phyloP scores from a whole-genome alignment of 306 rosid species.

The Myrica gale region DNA sequence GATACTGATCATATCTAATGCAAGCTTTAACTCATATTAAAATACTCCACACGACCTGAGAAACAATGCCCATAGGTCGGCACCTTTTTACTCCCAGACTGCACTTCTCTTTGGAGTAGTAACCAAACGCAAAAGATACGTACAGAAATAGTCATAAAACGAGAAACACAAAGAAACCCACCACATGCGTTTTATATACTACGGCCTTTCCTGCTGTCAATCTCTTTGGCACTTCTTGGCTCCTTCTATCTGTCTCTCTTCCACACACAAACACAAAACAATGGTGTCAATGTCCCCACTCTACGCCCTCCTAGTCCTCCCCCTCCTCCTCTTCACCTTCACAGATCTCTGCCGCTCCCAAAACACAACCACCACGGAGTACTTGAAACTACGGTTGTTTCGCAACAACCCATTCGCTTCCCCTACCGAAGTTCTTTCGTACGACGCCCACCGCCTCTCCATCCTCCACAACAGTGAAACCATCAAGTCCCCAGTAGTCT shows the following conservation, averaged over 20 bases:
- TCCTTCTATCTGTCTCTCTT: not conserved
- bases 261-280: not conserved
- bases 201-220: not conserved
- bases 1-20: not conserved
- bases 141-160: not conserved
- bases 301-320: not conserved
- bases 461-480: slow-evolving; percentile 17
- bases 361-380: slow-evolving; percentile 10
- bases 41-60: not conserved
- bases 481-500: slow-evolving; percentile 45
- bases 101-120: too few species aligned
- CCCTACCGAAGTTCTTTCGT: slow-evolving; percentile 48
- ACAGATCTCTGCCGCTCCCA: slow-evolving; percentile 19
- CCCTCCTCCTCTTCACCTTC: slow-evolving; percentile 10
- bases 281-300: slow-evolving; percentile 30
- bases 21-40: not conserved
- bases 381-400: slow-evolving; percentile 50
- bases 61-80: not conserved
- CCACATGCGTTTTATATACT: slow-evolving; percentile 4
- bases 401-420: slow-evolving; percentile 36
- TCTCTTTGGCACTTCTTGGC: slow-evolving; percentile 8
- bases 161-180: too few species aligned
- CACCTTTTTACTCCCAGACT: too few species aligned
- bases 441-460: slow-evolving; percentile 57
- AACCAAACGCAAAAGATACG: not conserved